Conservation (phyloP, 148 eudicot species). For the Chenopodium berlandieri region DNA sequence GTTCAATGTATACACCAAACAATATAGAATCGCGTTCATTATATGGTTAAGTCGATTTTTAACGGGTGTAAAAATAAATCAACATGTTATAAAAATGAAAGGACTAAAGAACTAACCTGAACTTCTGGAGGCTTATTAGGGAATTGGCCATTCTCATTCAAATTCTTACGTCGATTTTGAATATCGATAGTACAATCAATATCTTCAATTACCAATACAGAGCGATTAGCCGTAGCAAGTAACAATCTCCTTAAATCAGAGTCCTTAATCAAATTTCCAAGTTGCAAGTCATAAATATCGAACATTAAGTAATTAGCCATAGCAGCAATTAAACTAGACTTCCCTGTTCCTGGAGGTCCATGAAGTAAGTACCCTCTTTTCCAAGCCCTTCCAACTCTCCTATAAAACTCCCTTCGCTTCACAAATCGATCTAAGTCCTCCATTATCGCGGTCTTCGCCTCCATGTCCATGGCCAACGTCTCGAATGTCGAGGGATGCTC, state of each 20-base stretch:
- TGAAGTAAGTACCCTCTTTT: slow-evolving; percentile 57
- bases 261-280: slow-evolving; percentile 31
- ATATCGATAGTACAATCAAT: slow-evolving; percentile 49
- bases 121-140: slow-evolving; percentile 3
- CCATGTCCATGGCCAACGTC: slow-evolving; percentile 47
- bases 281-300: slow-evolving; percentile 56
- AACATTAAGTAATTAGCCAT: slow-evolving; percentile 56
- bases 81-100: background rate
- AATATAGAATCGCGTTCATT: too few relatives aligned
- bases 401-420: slow-evolving; percentile 39
- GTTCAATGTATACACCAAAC: too few relatives aligned
- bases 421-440: slow-evolving; percentile 49
- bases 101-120: slow-evolving; percentile 13
- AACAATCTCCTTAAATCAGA: slow-evolving; percentile 38
- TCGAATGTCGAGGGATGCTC: slow-evolving; percentile 55
- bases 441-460: slow-evolving; percentile 22
- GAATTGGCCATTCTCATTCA: background rate
- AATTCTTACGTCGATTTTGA: slow-evolving; percentile 24
- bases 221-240: slow-evolving; percentile 41
- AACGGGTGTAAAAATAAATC: background rate
- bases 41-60: too few relatives aligned
- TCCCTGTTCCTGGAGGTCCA: slow-evolving; percentile 71
- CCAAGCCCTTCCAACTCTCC: slow-evolving; percentile 55
- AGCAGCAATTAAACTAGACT: slow-evolving; percentile 59
- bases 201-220: slow-evolving; percentile 60